Evolutionary conservation across 169 alveolate species (phyloP), one percentile per base, ranked within the genome.

Genomic region (Plasmodium falciparum): DNA sequence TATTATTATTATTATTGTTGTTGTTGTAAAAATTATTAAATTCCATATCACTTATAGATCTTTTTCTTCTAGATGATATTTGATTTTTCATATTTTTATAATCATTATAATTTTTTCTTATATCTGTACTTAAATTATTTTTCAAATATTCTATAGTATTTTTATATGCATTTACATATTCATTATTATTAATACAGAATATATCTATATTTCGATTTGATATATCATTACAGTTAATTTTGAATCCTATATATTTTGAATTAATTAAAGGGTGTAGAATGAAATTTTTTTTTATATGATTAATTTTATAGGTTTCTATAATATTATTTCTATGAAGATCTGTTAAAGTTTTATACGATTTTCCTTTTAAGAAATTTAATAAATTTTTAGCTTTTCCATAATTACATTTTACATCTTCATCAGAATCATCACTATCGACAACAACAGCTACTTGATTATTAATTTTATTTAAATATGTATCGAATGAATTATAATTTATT

Each of bases 381-480:
- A 86, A 43, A 11, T 71, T 11, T 61, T 70, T 71, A 43, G 63
- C 54, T 66, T 86, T 86, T 49, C 71, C 92, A 49, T 24, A 26
- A 22, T 47, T 72, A 59, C 47, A 43, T 54, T 71, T 26, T 11
- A 86, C 12, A 61, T 86, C 67, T n/a, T 86, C 88, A 71, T 86
- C 92, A 73, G 88, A 71, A 65, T 73, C 88, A 86, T 86, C 92
- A 65, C 92, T 86, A 43, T 72, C 62, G 7, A 65, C 88, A 15
- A 86, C 62, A 43, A 86, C 73, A 17, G 85, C 92, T 7, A 59
- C 43, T 61, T 86, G 88, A 26, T 72, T 56, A 58, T 86, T 86
- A 71, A 86, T n/a, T 59, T 72, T 72, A 22, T 52, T 45, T 61
- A 86, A 7, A 54, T 86, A 86, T 29, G 45, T 39, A 17, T 83